phyloP scores from a whole-genome alignment of 2,329 filamentous ascomycete genomes.

The Ophiostoma fasciatum region DNA sequence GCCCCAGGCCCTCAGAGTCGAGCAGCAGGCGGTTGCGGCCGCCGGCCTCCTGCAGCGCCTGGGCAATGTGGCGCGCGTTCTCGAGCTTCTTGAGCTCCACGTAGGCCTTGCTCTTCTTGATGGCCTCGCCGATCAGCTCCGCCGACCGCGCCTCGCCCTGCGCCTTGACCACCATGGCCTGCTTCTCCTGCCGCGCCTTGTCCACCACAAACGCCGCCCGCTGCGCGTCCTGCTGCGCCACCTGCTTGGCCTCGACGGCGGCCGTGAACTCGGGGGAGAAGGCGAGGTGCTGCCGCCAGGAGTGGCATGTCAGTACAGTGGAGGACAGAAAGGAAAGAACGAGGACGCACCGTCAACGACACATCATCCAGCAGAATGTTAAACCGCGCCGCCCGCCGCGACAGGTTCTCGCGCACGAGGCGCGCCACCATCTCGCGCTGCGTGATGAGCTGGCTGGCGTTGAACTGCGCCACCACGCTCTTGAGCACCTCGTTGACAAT shows the following conservation, averaged over 20 bases:
- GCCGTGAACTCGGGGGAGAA: constrained; percentile 63
- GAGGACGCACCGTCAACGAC: constrained; percentile 64
- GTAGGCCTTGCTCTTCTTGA: constrained; percentile 98
- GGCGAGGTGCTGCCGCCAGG: constrained; percentile 47
- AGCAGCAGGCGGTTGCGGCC: constrained; percentile 89
- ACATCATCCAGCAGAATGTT: constrained; percentile 98
- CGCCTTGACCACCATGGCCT: constrained; percentile 93
- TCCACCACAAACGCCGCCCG: constrained; percentile 94
- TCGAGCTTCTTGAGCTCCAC: constrained; percentile 97
- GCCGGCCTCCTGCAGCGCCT: constrained; percentile 69
- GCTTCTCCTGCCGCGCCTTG: constrained; percentile 98
- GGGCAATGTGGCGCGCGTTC: constrained; percentile 82
- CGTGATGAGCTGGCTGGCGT: constrained; percentile 94
- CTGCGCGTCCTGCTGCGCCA: constrained; percentile 84
- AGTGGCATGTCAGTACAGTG: neutral
- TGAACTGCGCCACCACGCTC: constrained; percentile 96
- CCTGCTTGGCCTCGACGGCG: constrained; percentile 59
- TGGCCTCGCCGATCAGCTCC: constrained; percentile 93
- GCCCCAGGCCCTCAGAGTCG: constrained; percentile 75
- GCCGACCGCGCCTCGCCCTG: constrained; percentile 98
- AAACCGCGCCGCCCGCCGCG: constrained; percentile 81
- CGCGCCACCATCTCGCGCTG: constrained; percentile 93
- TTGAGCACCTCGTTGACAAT: constrained; percentile 99
- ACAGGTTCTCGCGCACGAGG: constrained; percentile 84
- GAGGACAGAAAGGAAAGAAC: neutral